Conservation (phyloP, 176 grass and related monocot species). For the Bolboschoenus planiculmis region DNA sequence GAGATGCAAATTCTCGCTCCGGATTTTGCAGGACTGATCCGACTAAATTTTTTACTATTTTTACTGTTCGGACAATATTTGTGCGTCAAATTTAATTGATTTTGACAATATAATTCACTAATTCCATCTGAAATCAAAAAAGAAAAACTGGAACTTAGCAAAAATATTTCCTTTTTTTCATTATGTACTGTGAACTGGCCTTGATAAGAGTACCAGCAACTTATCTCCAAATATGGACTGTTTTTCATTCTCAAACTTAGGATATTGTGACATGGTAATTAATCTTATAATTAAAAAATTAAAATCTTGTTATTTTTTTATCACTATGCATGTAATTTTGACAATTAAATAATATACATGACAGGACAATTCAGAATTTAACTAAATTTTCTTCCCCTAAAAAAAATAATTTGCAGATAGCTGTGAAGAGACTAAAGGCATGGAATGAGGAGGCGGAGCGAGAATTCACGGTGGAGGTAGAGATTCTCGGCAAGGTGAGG, state of each 20-base stretch:
- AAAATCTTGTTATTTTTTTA: no score
- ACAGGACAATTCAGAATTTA: not conserved
- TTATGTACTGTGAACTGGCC: not conserved
- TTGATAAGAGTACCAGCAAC: not conserved
- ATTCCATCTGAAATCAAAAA: not conserved
- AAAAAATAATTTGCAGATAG: constrained; percentile 12
- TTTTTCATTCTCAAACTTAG: not conserved
- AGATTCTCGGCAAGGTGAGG: constrained; percentile 18
- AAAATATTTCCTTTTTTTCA: not conserved
- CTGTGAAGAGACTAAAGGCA: constrained; percentile 32
- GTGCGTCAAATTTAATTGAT: not conserved
- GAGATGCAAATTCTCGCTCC: not conserved
- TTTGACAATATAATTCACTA: not conserved
- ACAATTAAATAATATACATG: not conserved
- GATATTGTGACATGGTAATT: not conserved
- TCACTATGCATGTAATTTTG: not conserved
- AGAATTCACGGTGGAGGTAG: constrained; percentile 16
- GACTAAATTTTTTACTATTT: not conserved
- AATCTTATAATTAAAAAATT: not conserved
- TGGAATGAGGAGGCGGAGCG: constrained; percentile 3
- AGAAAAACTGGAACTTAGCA: not conserved
- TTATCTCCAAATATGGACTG: not conserved
- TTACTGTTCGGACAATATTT: not conserved
- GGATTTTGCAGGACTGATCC: not conserved
- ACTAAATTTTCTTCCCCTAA: not conserved